Evolutionary conservation across 2,329 filamentous ascomycete genomes (phyloP), one percentile per base, ranked within the genome.

Genomic region (Xylariaceae sp.): DNA sequence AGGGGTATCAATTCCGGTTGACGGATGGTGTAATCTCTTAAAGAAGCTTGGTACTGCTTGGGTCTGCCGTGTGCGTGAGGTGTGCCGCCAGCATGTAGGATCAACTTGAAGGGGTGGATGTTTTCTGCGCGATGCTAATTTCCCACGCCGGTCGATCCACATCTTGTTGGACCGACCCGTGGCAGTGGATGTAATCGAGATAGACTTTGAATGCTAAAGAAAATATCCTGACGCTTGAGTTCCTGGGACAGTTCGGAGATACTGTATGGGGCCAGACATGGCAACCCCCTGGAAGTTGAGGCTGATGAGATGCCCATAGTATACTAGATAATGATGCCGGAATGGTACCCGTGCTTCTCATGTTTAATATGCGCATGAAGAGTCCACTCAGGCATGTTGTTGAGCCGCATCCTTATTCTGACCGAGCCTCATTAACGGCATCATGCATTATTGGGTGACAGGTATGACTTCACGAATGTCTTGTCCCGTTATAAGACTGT

Each of bases 161-260:
- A 54, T 56, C 34, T 50, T 49, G 59, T 56, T 73, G 68, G 69
- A 67, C 62, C 60, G 70, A 74, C 71, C 72, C 71, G 63, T 65
- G 68, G 70, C 64, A 67, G 70, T 73, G 72, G 71, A 53, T 65
- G 66, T 72, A 74, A 69, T 69, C 61, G 2, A 3, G 4, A 63
- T 45, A 54, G 48, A 63, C 49, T 16, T 65, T 53, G 53, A 6
- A 61, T 61, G 56, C 56, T 57, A 53, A 54, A 62, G 55, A 64
- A 57, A 56, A 60, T 36, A 49, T 40, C 19, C 34, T 31, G 17
- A 31, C 24, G 33, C 49, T 57, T 63, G 63, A 59, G 63, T 17
- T 21, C 17, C 39, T 49, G 21, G 49, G 57, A 60, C 57, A 60
- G 57, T 23, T 26, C 44, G 36, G 31, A 26, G 31, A 52, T 68